phyloP scores from a whole-genome alignment of 345 rosid species.

The Ricinus communis region DNA sequence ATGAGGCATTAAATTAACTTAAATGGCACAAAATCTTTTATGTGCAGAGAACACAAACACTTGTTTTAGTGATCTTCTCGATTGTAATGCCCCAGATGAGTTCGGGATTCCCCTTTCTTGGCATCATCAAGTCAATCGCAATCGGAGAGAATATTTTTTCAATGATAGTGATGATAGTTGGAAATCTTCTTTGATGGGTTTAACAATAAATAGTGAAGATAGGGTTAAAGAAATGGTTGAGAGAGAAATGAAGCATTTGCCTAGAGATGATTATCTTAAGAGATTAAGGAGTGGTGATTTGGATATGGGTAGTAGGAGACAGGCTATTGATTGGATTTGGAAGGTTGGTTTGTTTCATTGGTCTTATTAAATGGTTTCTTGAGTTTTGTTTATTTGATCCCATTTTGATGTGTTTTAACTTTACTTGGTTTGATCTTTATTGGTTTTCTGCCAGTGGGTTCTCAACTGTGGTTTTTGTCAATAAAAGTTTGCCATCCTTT shows the following conservation, averaged over 20 bases:
- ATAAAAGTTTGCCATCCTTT: neutral
- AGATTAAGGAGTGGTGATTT: slow-evolving; percentile 58
- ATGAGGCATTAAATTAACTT: neutral
- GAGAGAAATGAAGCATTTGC: slow-evolving; percentile 5
- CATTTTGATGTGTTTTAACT: neutral
- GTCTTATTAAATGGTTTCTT: neutral
- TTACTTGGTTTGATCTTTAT: neutral
- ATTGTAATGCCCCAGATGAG: slow-evolving; percentile 12
- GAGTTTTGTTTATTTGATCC: slow-evolving; percentile 6
- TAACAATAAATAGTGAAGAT: neutral
- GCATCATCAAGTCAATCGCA: slow-evolving; percentile 2
- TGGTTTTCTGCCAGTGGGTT: neutral
- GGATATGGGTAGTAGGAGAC: slow-evolving; percentile 43
- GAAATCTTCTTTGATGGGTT: neutral
- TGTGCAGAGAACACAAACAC: slow-evolving; percentile 11
- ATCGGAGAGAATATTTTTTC: neutral
- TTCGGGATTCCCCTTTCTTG: slow-evolving; percentile 7
- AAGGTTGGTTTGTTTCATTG: slow-evolving; percentile 45
- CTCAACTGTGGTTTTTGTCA: neutral
- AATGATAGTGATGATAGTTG: neutral
- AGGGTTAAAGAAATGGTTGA: slow-evolving; percentile 7
- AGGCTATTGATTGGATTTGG: slow-evolving; percentile 58
- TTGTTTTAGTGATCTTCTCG: slow-evolving; percentile 13
- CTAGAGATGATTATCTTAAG: slow-evolving; percentile 35
- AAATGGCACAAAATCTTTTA: slow-evolving; percentile 16